Percentiles rank a stretch among this genome's conserved stretches.
phyloP scores from a whole-genome alignment of 192 early-diverging fungal genomes.

The Coemansia sp. region DNA sequence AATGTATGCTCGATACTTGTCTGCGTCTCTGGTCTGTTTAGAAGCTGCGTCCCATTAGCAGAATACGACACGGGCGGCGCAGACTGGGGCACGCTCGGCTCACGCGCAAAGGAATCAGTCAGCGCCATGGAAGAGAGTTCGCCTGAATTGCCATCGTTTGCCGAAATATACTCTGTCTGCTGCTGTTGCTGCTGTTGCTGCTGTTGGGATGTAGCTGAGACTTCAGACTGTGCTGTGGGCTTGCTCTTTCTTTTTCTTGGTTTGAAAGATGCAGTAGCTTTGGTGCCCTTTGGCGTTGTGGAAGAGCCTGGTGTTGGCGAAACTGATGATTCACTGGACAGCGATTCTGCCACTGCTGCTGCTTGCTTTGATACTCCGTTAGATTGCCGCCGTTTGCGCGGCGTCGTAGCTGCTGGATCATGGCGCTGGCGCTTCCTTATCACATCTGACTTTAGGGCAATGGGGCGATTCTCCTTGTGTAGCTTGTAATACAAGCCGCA shows the following conservation, averaged over 20 bases:
- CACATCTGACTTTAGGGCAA: conserved; percentile 89
- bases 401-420: conserved; percentile 18
- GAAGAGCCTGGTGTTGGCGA: conserved; percentile 9
- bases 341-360: conserved; percentile 4
- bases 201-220: too few relatives aligned
- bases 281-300: conserved; percentile 6
- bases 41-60: conserved; percentile 51
- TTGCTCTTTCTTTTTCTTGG: conserved; percentile 12
- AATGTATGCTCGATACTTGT: conserved; percentile 2
- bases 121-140: not conserved
- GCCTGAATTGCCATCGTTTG: not conserved
- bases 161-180: not conserved
- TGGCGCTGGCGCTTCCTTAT: conserved; percentile 92
- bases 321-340: not conserved
- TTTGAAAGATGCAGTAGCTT: conserved; percentile 2
- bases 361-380: conserved; percentile 17
- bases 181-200: too few relatives aligned
- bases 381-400: conserved; percentile 37
- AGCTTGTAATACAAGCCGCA: conserved; percentile 96
- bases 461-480: conserved; percentile 87
- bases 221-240: not conserved
- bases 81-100: conserved; percentile 19
- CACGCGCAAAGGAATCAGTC: not conserved
- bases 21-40: conserved; percentile 32
- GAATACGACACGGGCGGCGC: conserved; percentile 49